Evolutionary conservation across 345 rosid genomes (phyloP).

Genomic region (Syzygium jambos): DNA sequence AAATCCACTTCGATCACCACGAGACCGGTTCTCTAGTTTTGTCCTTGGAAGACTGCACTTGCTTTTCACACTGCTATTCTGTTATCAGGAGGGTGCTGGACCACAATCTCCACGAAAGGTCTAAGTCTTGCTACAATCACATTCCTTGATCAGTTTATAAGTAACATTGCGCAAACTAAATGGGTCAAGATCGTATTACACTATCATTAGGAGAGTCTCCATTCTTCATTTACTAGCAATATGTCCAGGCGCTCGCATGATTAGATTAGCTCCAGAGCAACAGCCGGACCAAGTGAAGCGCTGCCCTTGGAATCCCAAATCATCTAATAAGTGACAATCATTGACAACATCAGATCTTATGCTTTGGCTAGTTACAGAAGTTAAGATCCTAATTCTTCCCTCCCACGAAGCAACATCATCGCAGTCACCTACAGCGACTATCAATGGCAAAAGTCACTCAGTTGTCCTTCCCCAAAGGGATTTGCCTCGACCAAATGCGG

Average conservation of each 20-base stretch:
- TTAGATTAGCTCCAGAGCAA: background rate
- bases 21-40: background rate
- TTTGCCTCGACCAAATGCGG: background rate
- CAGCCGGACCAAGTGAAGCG: background rate
- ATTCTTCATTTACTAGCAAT: background rate
- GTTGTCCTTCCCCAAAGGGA: background rate
- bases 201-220: background rate
- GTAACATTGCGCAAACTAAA: background rate
- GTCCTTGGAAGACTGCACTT: too few species aligned
- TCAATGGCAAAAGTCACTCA: background rate
- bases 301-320: background rate
- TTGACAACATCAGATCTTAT: background rate
- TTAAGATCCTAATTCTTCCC: background rate
- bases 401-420: background rate
- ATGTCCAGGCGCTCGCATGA: background rate
- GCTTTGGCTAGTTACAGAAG: background rate
- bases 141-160: background rate
- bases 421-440: background rate
- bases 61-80: background rate
- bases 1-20: background rate
- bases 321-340: background rate
- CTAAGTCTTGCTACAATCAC: background rate
- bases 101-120: background rate
- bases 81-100: background rate
- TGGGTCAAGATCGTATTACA: background rate